Base-by-base conservation (phyloP, 2,329 filamentous ascomycete genomes). In the Cylindrodendrum hubeiense region DNA sequence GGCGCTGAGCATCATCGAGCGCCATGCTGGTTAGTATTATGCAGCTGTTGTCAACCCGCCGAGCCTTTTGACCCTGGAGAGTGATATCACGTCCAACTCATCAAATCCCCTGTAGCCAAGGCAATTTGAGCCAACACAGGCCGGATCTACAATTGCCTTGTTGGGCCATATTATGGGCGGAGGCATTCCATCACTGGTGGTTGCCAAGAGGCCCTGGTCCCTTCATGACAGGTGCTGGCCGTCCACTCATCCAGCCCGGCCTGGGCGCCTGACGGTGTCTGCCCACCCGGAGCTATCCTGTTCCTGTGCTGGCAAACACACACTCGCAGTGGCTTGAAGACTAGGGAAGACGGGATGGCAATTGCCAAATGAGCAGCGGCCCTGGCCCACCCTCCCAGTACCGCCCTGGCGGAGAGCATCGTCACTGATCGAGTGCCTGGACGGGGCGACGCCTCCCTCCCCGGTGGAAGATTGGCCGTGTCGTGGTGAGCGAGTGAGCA, bases 281-380 rank as follows among this genome's bases (percentile, higher is more conserved):
- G 43, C 49, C 50, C 43, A 50, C 50, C 37, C 34, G 28, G 26
- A 33, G 24, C 22, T 60, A 54, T 61, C 49, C 49, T 59, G 61
- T 60, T 28, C 56, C 58, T 55, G 60, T 67, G 47, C 28, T 56
- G 62, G 63, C 39, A 61, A 67, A 63, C 53, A 55, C 50, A 37
- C 60, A 44, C 37, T 59, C 47, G 34, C 34, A 49, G 63, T 67
- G 60, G 60, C 63, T 67, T 60, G 58, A 51, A 56, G 44, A 65
- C 46, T 50, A 37, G 22, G 24, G 54, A 65, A 15, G 47, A 46
- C 30, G 58, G 56, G 47, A 44, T n/a, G 60, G 69, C 71, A 73
- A 79, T 80, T 79, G 77, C 69, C 78, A 73, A 79, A 80, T 79
- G 70, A 76, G 67, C 46, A 65, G 43, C 26, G 44, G 53, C 46